Evolutionary conservation across 352 stramenopile genomes (phyloP).

Genomic region (Pythium periplocum): DNA sequence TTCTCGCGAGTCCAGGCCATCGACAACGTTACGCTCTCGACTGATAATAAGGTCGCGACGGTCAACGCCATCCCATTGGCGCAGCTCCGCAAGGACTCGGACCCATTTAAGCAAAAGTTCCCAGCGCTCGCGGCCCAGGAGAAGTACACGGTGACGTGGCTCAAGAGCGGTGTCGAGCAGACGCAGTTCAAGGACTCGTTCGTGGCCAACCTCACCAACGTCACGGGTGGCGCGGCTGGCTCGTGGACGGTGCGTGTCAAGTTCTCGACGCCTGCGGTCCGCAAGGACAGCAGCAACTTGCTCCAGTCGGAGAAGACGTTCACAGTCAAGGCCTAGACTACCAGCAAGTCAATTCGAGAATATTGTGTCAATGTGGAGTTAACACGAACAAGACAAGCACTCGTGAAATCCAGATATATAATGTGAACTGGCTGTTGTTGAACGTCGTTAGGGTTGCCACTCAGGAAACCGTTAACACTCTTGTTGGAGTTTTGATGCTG

Average conservation of each 20-base stretch:
- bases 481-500: no score
- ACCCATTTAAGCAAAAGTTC: slow-evolving; percentile 22
- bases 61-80: slow-evolving; percentile 26
- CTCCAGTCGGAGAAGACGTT: slow-evolving; percentile 20
- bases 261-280: slow-evolving; percentile 26
- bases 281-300: slow-evolving; percentile 18
- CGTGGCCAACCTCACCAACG: slow-evolving; percentile 6
- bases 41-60: slow-evolving; percentile 6
- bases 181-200: slow-evolving; percentile 12
- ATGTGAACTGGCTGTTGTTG: no score
- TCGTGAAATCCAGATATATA: no score
- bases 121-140: slow-evolving; percentile 15
- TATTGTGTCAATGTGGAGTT: no score
- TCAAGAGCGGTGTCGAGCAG: slow-evolving; percentile 14
- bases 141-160: slow-evolving; percentile 26
- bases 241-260: slow-evolving; percentile 16
- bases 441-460: no score
- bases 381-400: no score
- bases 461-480: no score
- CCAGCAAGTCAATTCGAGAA: no score
- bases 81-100: slow-evolving; percentile 17
- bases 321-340: slow-evolving; percentile 2
- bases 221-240: neutral
- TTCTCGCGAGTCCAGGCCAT: slow-evolving; percentile 27
- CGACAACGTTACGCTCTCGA: slow-evolving; percentile 17